Evolutionary conservation across 2,329 filamentous ascomycete species (phyloP).

Genomic region (Didymella segeticola): DNA sequence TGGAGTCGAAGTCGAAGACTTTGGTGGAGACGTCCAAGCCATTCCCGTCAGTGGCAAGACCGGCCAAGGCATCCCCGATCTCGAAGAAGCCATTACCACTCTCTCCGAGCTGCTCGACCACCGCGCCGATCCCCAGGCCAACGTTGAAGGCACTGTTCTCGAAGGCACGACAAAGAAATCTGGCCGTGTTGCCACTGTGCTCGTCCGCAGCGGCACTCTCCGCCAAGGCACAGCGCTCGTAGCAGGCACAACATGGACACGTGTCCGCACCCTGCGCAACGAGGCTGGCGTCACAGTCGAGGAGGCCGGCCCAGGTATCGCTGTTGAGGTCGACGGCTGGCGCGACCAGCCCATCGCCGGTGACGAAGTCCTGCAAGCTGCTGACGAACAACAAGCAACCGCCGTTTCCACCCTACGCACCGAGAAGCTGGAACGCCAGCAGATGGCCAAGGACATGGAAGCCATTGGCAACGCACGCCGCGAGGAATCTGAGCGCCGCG

Average conservation of each 20-base stretch:
- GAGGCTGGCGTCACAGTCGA: slow-evolving; percentile 77
- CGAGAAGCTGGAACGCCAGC: slow-evolving; percentile 73
- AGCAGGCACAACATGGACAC: slow-evolving; percentile 86
- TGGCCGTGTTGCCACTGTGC: slow-evolving; percentile 85
- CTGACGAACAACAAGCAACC: slow-evolving; percentile 78
- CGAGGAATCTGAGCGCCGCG: slow-evolving; percentile 65
- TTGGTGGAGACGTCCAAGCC: slow-evolving; percentile 90
- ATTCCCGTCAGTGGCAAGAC: slow-evolving; percentile 93
- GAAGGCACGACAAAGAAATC: slow-evolving; percentile 87
- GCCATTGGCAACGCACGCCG: slow-evolving; percentile 75
- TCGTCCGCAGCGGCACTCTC: slow-evolving; percentile 87
- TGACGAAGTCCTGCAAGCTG: slow-evolving; percentile 83
- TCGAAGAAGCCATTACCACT: slow-evolving; percentile 88
- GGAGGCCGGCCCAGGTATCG: slow-evolving; percentile 83
- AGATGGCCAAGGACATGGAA: slow-evolving; percentile 71
- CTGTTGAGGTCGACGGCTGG: slow-evolving; percentile 96
- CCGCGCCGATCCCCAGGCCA: slow-evolving; percentile 76
- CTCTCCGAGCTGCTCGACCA: slow-evolving; percentile 91
- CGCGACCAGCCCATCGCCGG: slow-evolving; percentile 84
- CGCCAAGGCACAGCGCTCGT: slow-evolving; percentile 82
- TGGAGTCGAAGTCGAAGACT: slow-evolving; percentile 92
- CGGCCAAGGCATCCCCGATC: slow-evolving; percentile 84
- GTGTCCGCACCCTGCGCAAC: slow-evolving; percentile 82
- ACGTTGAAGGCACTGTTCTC: slow-evolving; percentile 90
- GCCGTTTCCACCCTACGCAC: slow-evolving; percentile 77